Conservation (phyloP, 768 basidiomycete genomes). For the Podaxis sp. region DNA sequence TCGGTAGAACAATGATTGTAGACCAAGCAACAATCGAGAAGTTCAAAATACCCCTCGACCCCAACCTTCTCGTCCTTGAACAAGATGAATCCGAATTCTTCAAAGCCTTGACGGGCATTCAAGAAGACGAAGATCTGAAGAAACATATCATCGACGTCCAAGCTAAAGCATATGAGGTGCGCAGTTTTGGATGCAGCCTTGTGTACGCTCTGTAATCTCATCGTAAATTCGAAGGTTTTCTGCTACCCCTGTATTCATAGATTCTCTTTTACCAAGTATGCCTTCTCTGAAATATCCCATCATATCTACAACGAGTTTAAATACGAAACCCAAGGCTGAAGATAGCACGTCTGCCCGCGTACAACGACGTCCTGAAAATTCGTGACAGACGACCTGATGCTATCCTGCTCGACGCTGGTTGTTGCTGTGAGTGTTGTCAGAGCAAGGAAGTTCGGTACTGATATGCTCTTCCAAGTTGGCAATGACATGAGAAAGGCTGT, state of each 20-base stretch:
- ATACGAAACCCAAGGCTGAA: slow-evolving; percentile 25
- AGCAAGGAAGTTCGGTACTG: neutral
- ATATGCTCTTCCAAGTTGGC: slow-evolving; percentile 32
- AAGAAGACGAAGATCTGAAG: slow-evolving; percentile 35
- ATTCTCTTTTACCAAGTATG: slow-evolving; percentile 36
- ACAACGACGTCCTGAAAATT: slow-evolving; percentile 31
- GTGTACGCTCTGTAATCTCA: too few species aligned
- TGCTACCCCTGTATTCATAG: slow-evolving; percentile 36
- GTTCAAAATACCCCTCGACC: neutral
- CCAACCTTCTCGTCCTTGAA: neutral
- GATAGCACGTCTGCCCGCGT: slow-evolving; percentile 34
- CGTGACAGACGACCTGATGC: slow-evolving; percentile 24
- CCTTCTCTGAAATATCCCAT: neutral
- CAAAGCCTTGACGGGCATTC: slow-evolving; percentile 28
- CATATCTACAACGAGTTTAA: neutral
- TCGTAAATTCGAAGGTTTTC: neutral
- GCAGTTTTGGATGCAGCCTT: slow-evolving; percentile 35
- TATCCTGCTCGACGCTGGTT: slow-evolving; percentile 42
- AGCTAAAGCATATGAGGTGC: slow-evolving; percentile 32
- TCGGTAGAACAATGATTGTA: too few species aligned
- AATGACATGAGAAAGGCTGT: slow-evolving; percentile 38
- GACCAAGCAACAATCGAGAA: too few species aligned
- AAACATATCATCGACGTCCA: slow-evolving; percentile 37
- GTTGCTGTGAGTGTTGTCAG: slow-evolving; percentile 34
- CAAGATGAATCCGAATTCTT: neutral